Conservation (phyloP, 495 filamentous ascomycete species). For the Penicillium fimorum region DNA sequence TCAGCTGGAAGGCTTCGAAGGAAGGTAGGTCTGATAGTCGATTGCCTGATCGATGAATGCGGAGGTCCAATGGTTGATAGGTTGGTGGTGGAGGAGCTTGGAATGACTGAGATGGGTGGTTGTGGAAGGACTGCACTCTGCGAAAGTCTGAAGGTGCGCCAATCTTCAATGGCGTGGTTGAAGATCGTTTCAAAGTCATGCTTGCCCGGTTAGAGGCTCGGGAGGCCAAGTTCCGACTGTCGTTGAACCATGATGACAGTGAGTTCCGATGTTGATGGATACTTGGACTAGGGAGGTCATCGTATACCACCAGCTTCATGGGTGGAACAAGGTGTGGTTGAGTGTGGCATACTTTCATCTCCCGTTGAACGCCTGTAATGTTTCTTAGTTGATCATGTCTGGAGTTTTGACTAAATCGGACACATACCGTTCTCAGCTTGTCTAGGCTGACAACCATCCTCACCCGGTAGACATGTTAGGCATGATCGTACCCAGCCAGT, state of each 20-base stretch:
- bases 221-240: conserved; percentile 44
- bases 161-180: conserved; percentile 44
- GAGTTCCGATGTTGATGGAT: conserved; percentile 31
- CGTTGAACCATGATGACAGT: conserved; percentile 40
- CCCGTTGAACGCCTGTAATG: conserved; percentile 37
- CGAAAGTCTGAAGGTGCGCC: conserved; percentile 55
- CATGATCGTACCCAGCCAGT: conserved; percentile 46
- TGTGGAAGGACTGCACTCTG: conserved; percentile 40
- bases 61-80: conserved; percentile 73
- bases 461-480: conserved; percentile 33
- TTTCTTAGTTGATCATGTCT: conserved; percentile 2
- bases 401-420: neutral
- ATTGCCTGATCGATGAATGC: conserved; percentile 65
- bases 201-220: conserved; percentile 53
- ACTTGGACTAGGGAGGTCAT: conserved; percentile 39
- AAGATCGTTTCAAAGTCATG: conserved; percentile 48
- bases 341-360: conserved; percentile 49
- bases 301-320: conserved; percentile 43
- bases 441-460: conserved; percentile 28
- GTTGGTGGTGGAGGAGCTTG: conserved; percentile 22
- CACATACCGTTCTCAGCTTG: conserved; percentile 30
- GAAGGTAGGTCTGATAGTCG: conserved; percentile 59
- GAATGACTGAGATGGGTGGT: conserved; percentile 5
- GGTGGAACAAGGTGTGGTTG: conserved; percentile 52
- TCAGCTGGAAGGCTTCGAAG: conserved; percentile 39